phyloP scores from a whole-genome alignment of 179 eudicot species.

The Nepenthes alata region DNA sequence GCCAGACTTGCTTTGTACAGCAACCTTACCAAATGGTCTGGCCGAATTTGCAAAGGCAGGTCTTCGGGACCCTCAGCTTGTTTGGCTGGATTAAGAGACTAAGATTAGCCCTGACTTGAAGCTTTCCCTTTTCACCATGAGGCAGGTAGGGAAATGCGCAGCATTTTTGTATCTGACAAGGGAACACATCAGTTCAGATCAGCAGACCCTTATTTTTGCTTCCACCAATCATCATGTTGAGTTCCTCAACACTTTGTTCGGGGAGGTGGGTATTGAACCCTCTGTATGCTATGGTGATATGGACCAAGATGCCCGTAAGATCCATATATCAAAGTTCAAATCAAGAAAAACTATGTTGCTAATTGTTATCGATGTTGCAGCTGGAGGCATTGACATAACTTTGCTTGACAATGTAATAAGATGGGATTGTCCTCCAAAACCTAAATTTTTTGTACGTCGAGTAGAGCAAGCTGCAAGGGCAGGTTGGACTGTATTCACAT shows the following conservation, averaged over 20 bases:
- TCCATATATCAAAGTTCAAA: conserved; percentile 54
- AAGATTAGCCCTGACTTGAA: conserved; percentile 73
- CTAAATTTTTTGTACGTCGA: conserved; percentile 87
- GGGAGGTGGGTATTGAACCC: conserved; percentile 62
- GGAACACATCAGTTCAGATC: conserved; percentile 49
- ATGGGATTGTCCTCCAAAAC: conserved; percentile 79
- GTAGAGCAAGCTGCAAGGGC: conserved; percentile 88
- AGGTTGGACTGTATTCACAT: conserved; percentile 88
- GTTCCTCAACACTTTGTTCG: conserved; percentile 46
- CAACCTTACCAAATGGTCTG: conserved; percentile 82
- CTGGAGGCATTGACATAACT: conserved; percentile 93
- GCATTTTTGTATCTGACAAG: conserved; percentile 69
- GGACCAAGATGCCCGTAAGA: conserved; percentile 89
- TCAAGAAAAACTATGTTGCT: conserved; percentile 74
- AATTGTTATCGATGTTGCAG: conserved; percentile 87
- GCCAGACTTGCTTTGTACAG: conserved; percentile 95
- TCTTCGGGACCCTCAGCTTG: conserved; percentile 72
- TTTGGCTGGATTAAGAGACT: conserved; percentile 66
- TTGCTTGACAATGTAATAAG: conserved; percentile 88
- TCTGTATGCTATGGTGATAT: conserved; percentile 82
- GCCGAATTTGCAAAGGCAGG: conserved; percentile 96
- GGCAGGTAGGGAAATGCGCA: conserved; percentile 81
- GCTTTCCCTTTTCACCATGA: conserved; percentile 61
- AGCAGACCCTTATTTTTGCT: conserved; percentile 76
- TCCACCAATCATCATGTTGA: conserved; percentile 84